A percentile compares a stretch with the other conserved stretches of the same genome.
Evolutionary conservation across 768 basidiomycete species (phyloP).

Genomic region (Pholiota microspora): DNA sequence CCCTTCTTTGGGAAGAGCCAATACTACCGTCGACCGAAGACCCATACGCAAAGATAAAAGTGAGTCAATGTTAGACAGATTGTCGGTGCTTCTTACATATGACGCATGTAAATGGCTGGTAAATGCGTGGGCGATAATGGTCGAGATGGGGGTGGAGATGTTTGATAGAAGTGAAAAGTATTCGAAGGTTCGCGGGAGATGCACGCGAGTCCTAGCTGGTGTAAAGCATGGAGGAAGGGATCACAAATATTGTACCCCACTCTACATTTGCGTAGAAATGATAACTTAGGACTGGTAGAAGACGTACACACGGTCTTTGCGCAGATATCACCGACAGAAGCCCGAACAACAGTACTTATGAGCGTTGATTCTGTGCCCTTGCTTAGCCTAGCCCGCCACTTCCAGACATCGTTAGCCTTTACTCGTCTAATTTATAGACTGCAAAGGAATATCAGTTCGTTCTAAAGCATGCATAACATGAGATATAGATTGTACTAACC

Average conservation of each 20-base stretch:
- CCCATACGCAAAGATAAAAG: no score
- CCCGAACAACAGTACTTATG: neutral
- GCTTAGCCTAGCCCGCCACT: neutral
- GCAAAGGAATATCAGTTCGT: neutral
- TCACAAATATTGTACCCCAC: neutral
- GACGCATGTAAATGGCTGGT: neutral
- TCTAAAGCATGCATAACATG: neutral
- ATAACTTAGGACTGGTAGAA: neutral
- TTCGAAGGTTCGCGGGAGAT: slow-evolving; percentile 19
- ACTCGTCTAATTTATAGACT: neutral
- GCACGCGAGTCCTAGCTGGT: neutral
- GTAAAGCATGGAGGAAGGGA: no score
- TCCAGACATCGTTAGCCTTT: neutral
- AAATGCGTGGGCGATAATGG: slow-evolving; percentile 1
- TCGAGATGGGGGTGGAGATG: slow-evolving; percentile 15
- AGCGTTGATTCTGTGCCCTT: neutral
- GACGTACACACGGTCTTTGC: neutral
- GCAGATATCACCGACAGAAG: neutral
- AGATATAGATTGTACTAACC: slow-evolving; percentile 39
- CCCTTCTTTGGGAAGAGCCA: neutral
- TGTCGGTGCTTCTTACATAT: neutral
- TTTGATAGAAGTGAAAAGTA: slow-evolving; percentile 13
- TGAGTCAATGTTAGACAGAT: neutral
- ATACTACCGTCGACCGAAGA: neutral
- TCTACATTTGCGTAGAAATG: neutral